Conservation (phyloP, 164 flowering plant species). For the Houttuynia cordata region DNA sequence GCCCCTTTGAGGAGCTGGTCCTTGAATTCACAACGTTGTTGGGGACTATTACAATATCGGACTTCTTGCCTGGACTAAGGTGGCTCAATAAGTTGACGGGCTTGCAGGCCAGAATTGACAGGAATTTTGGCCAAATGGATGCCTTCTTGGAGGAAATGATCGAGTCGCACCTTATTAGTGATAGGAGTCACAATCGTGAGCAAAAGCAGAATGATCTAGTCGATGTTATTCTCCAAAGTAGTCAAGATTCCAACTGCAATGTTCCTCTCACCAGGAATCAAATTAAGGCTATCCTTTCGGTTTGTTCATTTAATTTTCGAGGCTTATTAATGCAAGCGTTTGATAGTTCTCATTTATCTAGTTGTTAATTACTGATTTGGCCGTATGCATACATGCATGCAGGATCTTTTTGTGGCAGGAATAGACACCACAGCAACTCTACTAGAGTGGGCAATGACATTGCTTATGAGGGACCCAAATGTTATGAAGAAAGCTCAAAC, state of each 20-base stretch:
- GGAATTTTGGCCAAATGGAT: not conserved
- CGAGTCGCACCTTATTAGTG: not conserved
- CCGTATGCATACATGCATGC: too few species aligned
- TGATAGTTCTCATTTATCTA: too few species aligned
- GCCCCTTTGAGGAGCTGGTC: not conserved
- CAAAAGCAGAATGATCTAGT: not conserved
- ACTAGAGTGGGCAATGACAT: constrained; percentile 5
- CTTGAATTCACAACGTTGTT: not conserved
- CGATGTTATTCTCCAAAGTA: not conserved
- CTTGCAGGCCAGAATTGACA: not conserved
- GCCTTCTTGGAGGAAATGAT: not conserved
- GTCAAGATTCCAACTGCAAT: not conserved
- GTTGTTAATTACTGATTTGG: not conserved
- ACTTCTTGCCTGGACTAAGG: not conserved
- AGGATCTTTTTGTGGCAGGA: constrained; percentile 5
- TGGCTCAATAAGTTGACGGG: constrained; percentile 3
- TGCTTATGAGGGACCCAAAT: not conserved
- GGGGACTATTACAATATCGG: not conserved
- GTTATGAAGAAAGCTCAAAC: constrained; percentile 3
- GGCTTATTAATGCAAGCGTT: not conserved
- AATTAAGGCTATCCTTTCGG: constrained; percentile 2
- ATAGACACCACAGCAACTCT: constrained; percentile 2
- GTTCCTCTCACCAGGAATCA: not conserved
- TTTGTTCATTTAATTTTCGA: not conserved
- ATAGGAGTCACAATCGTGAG: not conserved